phyloP scores from a whole-genome alignment of 768 basidiomycete species.

The Coprinopsis cinerea region DNA sequence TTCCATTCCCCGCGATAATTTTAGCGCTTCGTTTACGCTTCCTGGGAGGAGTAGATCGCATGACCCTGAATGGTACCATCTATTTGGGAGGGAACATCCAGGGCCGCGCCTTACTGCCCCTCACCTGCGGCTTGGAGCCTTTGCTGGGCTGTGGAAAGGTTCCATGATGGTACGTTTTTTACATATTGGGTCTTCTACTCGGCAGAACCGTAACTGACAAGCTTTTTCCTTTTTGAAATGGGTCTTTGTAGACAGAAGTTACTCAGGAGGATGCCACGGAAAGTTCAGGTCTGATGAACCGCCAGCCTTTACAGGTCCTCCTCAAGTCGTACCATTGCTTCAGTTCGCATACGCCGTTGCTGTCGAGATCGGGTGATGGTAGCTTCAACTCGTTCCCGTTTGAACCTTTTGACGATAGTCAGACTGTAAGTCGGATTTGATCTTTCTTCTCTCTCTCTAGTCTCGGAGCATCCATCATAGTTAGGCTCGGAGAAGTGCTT shows the following conservation, averaged over 20 bases:
- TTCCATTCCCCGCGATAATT: constrained; percentile 23
- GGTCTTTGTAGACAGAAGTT: not conserved
- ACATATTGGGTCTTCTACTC: no score
- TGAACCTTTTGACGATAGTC: constrained; percentile 12
- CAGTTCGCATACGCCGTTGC: constrained; percentile 29
- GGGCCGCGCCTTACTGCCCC: constrained; percentile 21
- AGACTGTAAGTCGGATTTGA: constrained; percentile 15
- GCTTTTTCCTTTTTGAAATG: no score
- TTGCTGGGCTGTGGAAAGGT: constrained; percentile 59
- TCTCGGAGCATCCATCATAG: no score
- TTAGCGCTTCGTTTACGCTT: constrained; percentile 14
- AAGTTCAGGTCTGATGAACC: not conserved
- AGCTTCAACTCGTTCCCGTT: constrained; percentile 10
- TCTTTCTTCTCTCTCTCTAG: no score
- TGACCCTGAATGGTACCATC: constrained; percentile 17
- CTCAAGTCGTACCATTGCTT: constrained; percentile 41
- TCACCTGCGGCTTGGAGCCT: no score
- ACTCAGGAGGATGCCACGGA: not conserved
- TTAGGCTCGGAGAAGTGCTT: no score
- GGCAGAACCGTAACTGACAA: no score
- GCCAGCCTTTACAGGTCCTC: constrained; percentile 43
- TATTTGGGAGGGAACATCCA: constrained; percentile 7
- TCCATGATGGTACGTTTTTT: constrained; percentile 43
- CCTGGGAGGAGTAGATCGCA: constrained; percentile 14
- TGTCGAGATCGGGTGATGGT: constrained; percentile 12